Evolutionary conservation across 345 rosid species (phyloP), one percentile per base, ranked within the genome.

Genomic region (Lumnitzera littorea): DNA sequence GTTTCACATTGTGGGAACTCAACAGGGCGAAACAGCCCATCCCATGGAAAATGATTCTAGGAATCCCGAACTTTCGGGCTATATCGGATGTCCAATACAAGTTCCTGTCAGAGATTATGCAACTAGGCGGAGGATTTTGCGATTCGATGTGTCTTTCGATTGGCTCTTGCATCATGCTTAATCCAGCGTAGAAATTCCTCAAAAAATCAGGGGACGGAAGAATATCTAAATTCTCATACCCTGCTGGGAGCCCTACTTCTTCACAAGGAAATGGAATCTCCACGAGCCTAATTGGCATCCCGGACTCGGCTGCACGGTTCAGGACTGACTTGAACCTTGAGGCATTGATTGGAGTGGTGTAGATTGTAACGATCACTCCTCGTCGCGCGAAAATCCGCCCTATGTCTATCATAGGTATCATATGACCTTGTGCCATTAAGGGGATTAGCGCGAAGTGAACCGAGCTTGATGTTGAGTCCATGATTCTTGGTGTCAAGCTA

Each of bases 401-500:
- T 69, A 87, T 80, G 67, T 90, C 97, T 31, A 87, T 73, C 78
- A 90, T 65, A 6, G 94, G 96, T 55, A 91, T 85, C 68, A 81
- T 80, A 73, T 88, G 96, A 3, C 97, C 97, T 65, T 83, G 97
- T 3, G 92, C 86, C 89, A 85, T 73, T 48, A 91, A 78, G 3
- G 92, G 97, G 64, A 88, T 60, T 51, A 91, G 54, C 25, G 88
- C 77, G 67, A 88, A 82, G 75, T 90, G 95, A 69, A 79, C 80
- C 14, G 63, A 66, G 54, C 47, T 56, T 12, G 74, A 14, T 15
- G 55, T 60, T 47, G 79, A 70, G 48, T 66, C 74, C 73, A 75
- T 62, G 54, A 9, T 15, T 41, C 12, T 48, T 57, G 60, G 49
- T 36, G 43, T 36, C 43, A 4, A 36, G 43, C 43, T 36, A 36